Base-by-base conservation (phyloP, 768 basidiomycete species). In the Clathrus columnatus region DNA sequence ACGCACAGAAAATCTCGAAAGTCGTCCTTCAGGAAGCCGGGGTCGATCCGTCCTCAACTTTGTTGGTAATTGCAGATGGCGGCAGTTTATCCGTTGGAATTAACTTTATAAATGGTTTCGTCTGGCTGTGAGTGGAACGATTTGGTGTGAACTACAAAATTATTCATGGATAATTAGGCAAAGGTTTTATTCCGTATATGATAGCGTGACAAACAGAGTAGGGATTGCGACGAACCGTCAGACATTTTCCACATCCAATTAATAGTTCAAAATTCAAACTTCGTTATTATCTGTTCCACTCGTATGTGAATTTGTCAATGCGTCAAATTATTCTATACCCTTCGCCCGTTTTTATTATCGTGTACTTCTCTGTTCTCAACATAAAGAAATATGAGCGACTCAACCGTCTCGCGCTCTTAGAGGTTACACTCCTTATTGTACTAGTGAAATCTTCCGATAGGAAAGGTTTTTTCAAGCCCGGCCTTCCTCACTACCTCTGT, bases 161-260 rank as follows among this genome's bases (percentile, higher is more conserved):
- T 26, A 50, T 44, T 20, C 11, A 36, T n/a, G 26, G 23, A 20
- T 24, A 21, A 1, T 54, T 51, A 50, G 57, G 7, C 51, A 78
- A 60, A 71, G 77, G 26, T 77, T 65, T 65, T 77, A 76, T 59
- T 67, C 67, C 51, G 64, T 76, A 16, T 76, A 61, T 57, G 73
- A 78, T 58, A 68, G 71, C 21, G 61, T 61, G 17, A 73, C 75
- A 59, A 49, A 47, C 18, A 69, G 54, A 8, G 63, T 76, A 16
- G 77, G 76, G 11, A 66, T 78, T 47, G 76, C 76, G 1, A 64
- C 47, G 41, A 75, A 74, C 0, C 64, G 65, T 56, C 66, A 71
- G 56, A 77, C 75, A 17, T 57, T 56, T 30, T 62, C 68, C 7
- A 63, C 61, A n/a, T 58, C 59, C n/a, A 70, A 71, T 58, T 70